A percentile compares a stretch with the other conserved stretches of the same genome.
Evolutionary conservation across 805 yeast species (phyloP).

Genomic region (Lipomyces lipofer): DNA sequence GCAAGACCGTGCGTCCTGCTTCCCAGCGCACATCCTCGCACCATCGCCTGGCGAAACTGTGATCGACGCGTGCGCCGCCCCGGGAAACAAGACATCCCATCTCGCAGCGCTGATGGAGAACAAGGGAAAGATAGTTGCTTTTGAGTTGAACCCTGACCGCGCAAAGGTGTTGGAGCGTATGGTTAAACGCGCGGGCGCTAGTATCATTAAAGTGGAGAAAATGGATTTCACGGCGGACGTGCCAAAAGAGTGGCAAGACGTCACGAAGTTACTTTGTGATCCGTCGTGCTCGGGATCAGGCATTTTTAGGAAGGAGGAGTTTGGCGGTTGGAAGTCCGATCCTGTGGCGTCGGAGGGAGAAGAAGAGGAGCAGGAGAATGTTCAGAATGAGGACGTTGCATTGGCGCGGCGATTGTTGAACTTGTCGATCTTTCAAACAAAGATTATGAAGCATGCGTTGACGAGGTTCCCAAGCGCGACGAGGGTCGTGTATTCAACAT

Average conservation of each 20-base stretch:
- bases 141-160: constrained; percentile 79
- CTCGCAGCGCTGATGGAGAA: constrained; percentile 63
- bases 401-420: constrained; percentile 59
- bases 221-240: constrained; percentile 59
- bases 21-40: constrained; percentile 82
- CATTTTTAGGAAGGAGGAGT: constrained; percentile 79
- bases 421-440: constrained; percentile 82
- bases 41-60: constrained; percentile 62
- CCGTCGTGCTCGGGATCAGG: constrained; percentile 99
- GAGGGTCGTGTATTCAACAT: constrained; percentile 88
- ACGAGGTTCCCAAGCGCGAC: constrained; percentile 67
- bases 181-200: constrained; percentile 76
- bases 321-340: constrained; percentile 22
- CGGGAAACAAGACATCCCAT: constrained; percentile 97
- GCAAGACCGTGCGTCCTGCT: constrained; percentile 96
- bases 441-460: constrained; percentile 86
- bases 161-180: constrained; percentile 69
- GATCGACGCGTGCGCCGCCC: constrained; percentile 96
- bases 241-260: constrained; percentile 49
- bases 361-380: constrained; percentile 45
- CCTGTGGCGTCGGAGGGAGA: constrained; percentile 37
- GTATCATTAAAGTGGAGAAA: constrained; percentile 46
- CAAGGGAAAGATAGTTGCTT: constrained; percentile 60
- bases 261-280: constrained; percentile 84
- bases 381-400: constrained; percentile 29